Evolutionary conservation across 176 grass and related monocot species (phyloP), one percentile per base, ranked within the genome.

Genomic region (Lolium rigidum): DNA sequence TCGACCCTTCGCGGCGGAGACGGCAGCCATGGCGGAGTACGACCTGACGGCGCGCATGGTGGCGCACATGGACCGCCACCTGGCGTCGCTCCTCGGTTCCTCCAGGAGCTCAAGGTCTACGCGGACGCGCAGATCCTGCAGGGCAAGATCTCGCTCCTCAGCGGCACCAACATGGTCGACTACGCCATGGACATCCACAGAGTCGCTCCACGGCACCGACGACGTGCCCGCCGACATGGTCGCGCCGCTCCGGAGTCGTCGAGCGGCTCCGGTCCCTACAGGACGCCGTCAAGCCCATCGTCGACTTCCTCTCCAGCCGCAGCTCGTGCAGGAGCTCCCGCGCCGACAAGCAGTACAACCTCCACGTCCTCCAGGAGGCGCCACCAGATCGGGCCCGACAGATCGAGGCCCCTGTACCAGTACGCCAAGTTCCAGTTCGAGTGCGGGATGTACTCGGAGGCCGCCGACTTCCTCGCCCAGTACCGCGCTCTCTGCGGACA

Each of bases 131-230:
- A 95, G 88, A 92, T 98, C 79, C 93, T 93, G 11, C 88, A 92
- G 88, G 93, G 86, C 38, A 98, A 98, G 88, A 94, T 98, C 84
- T 81, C 86, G 48, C 93, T 98, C 60, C 93, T 98, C 86, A 84
- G 88, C 86, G 91, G 95, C 78, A 95, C 97, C 37, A 98, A 95
- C 86, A 98, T 98, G 97, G 97, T 98, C 43, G 97, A 95, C 74
- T 95, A 98, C 74, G 93, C 97, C 78, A 95, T 98, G 94, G 97
- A 98, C 83, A 95, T 95, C 77, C 93, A 95, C 84, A 98, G n/a
- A 92, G 89, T 90, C 94, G 17, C 97, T 95, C 47, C 88, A 95
- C 65, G 90, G 84, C 37, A 94, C 97, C 37, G 93, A 92, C 4
- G 90, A 98, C 18, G 97, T 95, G 48, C 97, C 97, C 20, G 85